Percentiles rank a stretch among this genome's conserved stretches.
Conservation (phyloP, 768 basidiomycete species). For the Leccinum rimulosum region DNA sequence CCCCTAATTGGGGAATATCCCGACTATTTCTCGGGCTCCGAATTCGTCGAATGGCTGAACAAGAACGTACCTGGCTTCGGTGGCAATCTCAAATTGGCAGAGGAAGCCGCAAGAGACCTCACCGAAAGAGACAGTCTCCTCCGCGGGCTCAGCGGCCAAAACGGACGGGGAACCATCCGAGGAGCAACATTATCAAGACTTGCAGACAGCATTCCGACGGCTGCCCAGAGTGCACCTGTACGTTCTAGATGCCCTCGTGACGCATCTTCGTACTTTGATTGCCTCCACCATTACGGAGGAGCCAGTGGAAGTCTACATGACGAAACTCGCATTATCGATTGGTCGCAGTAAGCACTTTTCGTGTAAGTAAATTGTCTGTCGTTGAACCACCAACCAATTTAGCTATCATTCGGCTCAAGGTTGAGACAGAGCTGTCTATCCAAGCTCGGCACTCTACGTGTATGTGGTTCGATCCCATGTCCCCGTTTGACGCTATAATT, state of each 20-base stretch:
- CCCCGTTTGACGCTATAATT: neutral
- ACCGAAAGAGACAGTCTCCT: conserved; percentile 54
- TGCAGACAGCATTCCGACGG: conserved; percentile 61
- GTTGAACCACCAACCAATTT: conserved; percentile 5
- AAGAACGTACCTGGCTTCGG: conserved; percentile 75
- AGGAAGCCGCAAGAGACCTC: conserved; percentile 60
- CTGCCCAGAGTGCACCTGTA: conserved; percentile 78
- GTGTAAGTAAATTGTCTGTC: neutral
- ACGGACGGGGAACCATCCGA: conserved; percentile 51
- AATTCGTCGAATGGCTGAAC: conserved; percentile 82
- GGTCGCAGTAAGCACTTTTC: conserved; percentile 66
- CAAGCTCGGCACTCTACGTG: conserved; percentile 86
- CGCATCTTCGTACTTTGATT: conserved; percentile 73
- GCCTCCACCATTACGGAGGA: conserved; percentile 69
- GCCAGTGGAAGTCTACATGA: conserved; percentile 72
- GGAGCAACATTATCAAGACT: conserved; percentile 59
- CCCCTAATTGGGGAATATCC: conserved; percentile 77
- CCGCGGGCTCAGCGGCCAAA: conserved; percentile 54
- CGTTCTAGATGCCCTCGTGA: conserved; percentile 74
- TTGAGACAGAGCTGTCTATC: conserved; percentile 81
- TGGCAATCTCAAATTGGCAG: conserved; percentile 75
- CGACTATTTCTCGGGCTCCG: conserved; percentile 40
- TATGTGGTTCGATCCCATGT: conserved; percentile 33
- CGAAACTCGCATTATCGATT: conserved; percentile 84
- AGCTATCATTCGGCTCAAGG: conserved; percentile 82